These are phyloP conservation scores for Salix suchowensis DNA, from an alignment of 345 rosid species.

Conservation along the genomic window DNA sequence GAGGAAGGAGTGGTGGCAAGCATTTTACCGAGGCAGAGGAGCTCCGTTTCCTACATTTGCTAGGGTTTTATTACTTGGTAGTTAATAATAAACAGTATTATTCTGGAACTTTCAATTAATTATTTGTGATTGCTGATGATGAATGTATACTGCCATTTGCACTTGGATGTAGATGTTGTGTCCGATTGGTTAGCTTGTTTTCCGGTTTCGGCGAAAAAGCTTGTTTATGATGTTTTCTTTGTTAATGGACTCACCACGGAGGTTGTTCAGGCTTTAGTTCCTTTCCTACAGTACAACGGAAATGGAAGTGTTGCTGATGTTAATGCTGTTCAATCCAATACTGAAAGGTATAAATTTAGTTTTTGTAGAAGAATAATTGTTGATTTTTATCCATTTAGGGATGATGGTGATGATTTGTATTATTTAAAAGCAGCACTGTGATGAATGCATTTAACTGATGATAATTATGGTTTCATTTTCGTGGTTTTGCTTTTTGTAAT, in stretches of 20 bases:
- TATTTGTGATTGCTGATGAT: slow-evolving; percentile 11
- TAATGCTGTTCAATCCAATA: slow-evolving; percentile 49
- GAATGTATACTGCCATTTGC: not conserved
- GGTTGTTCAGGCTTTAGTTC: slow-evolving; percentile 77
- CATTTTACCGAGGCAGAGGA: slow-evolving; percentile 49
- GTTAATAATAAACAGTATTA: not conserved
- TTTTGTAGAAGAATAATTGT: not conserved
- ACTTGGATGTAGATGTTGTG: slow-evolving; percentile 64
- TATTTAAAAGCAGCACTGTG: no score
- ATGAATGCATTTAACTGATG: no score
- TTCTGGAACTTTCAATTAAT: not conserved
- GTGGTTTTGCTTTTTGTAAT: no score
- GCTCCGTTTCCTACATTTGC: slow-evolving; percentile 72
- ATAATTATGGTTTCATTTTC: no score
- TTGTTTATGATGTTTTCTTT: slow-evolving; percentile 78
- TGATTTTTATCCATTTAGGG: slow-evolving; percentile 3
- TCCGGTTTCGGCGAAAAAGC: slow-evolving; percentile 63
- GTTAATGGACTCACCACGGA: slow-evolving; percentile 56
- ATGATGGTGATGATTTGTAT: not conserved
- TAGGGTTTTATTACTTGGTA: slow-evolving; percentile 67
- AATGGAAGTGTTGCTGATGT: slow-evolving; percentile 29
- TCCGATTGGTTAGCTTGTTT: slow-evolving; percentile 89
- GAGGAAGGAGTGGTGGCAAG: slow-evolving; percentile 46
- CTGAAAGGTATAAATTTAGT: slow-evolving; percentile 54
- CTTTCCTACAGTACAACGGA: slow-evolving; percentile 43